Evolutionary conservation across 768 basidiomycete genomes (phyloP).

Genomic region (Gymnopilus dilepis): DNA sequence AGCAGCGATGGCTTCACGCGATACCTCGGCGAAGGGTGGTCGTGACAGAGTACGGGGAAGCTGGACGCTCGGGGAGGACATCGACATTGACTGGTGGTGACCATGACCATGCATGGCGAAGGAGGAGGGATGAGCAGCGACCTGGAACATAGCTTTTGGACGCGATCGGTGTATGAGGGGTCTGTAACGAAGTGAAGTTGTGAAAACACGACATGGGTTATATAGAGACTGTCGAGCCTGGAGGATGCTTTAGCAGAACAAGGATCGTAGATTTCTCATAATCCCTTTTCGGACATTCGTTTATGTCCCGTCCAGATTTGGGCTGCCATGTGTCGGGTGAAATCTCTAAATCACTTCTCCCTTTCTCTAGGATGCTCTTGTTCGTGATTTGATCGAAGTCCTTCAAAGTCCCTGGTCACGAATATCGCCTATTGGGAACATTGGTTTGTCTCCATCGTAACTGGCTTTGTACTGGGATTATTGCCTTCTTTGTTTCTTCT

Average conservation of each 20-base stretch:
- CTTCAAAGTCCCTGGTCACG: constrained; percentile 14
- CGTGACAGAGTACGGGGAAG: constrained; percentile 75
- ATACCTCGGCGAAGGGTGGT: constrained; percentile 62
- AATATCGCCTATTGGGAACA: constrained; percentile 16
- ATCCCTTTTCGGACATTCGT: constrained; percentile 44
- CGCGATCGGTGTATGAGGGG: constrained; percentile 10
- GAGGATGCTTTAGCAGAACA: constrained; percentile 28
- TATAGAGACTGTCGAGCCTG: constrained; percentile 28
- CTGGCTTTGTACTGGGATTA: constrained; percentile 31
- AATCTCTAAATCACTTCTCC: constrained; percentile 25
- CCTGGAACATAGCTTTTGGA: constrained; percentile 48
- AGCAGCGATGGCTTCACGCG: constrained; percentile 62
- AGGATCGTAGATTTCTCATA: constrained; percentile 37
- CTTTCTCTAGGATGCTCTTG: constrained; percentile 37
- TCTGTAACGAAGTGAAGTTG: constrained; percentile 34
- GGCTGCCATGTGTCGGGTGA: constrained; percentile 23
- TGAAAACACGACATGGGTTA: constrained; percentile 39
- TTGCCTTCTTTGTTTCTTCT: constrained; percentile 10
- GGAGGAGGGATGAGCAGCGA: constrained; percentile 47
- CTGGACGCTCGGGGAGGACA: constrained; percentile 49
- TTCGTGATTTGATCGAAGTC: constrained; percentile 27
- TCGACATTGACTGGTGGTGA: constrained; percentile 35
- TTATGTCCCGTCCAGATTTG: constrained; percentile 40
- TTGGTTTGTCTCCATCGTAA: constrained; percentile 33
- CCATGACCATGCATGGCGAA: constrained; percentile 44